These are phyloP conservation scores for Termitomyces sp. DNA, from an alignment of 768 basidiomycete species.

Conservation along the genomic window DNA sequence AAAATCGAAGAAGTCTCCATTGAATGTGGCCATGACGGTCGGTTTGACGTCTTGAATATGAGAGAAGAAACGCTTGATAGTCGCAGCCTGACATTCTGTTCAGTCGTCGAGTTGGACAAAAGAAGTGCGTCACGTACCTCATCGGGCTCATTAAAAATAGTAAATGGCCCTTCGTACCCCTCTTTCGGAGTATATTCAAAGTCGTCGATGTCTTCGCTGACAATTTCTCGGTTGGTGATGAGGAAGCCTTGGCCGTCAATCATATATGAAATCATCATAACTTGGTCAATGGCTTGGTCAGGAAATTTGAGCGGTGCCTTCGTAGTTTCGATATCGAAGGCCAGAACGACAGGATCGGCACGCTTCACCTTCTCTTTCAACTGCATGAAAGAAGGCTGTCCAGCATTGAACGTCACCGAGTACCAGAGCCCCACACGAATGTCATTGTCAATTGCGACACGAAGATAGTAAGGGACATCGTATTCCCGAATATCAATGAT, in stretches of 20 bases:
- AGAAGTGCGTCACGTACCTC: slow-evolving; percentile 54
- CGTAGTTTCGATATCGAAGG: slow-evolving; percentile 97
- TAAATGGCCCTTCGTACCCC: slow-evolving; percentile 96
- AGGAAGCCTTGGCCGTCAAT: slow-evolving; percentile 96
- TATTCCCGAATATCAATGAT: slow-evolving; percentile 95
- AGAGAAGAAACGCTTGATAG: slow-evolving; percentile 84
- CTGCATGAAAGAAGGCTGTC: slow-evolving; percentile 66
- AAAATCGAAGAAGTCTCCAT: slow-evolving; percentile 99
- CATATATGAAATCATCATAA: slow-evolving; percentile 99
- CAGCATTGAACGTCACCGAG: slow-evolving; percentile 74
- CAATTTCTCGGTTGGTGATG: slow-evolving; percentile 96
- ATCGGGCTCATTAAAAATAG: slow-evolving; percentile 88
- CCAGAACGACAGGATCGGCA: slow-evolving; percentile 98
- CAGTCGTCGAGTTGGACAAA: neutral
- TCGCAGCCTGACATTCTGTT: slow-evolving; percentile 51
- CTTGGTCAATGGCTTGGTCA: slow-evolving; percentile 91
- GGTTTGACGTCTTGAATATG: slow-evolving; percentile 93
- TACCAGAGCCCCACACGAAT: slow-evolving; percentile 99
- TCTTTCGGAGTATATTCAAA: slow-evolving; percentile 99
- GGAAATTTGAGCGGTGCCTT: slow-evolving; percentile 99
- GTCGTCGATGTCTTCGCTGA: slow-evolving; percentile 95
- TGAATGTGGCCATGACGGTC: slow-evolving; percentile 97
- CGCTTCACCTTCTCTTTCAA: slow-evolving; percentile 89
- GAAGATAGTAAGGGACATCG: slow-evolving; percentile 95
- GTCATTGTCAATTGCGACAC: slow-evolving; percentile 99